Evolutionary conservation across 2,329 filamentous ascomycete species (phyloP).

Genomic region (Scedosporium minutisporum): DNA sequence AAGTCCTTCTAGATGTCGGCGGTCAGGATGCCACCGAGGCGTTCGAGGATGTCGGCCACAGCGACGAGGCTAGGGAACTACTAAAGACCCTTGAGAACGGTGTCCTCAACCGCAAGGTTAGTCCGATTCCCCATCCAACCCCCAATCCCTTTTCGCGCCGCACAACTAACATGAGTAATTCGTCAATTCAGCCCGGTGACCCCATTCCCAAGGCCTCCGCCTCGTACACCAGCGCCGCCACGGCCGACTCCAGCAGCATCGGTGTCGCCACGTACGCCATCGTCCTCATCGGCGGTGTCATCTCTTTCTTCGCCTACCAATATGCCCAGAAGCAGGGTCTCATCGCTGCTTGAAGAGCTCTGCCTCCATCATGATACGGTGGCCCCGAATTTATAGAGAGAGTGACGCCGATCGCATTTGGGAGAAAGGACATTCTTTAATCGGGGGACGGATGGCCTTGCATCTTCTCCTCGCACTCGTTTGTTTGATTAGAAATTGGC

Average conservation of each 20-base stretch:
- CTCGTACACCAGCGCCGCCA: slow-evolving; percentile 38
- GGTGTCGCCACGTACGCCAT: slow-evolving; percentile 76
- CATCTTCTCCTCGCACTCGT: background rate
- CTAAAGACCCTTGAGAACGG: slow-evolving; percentile 69
- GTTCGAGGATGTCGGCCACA: slow-evolving; percentile 98
- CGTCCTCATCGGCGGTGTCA: slow-evolving; percentile 64
- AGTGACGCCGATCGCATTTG: background rate
- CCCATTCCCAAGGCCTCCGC: slow-evolving; percentile 55
- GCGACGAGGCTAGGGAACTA: slow-evolving; percentile 94
- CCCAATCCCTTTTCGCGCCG: background rate
- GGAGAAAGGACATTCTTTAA: background rate
- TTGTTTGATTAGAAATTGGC: background rate
- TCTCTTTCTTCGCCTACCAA: slow-evolving; percentile 76
- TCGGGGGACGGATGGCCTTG: background rate
- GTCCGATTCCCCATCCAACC: slow-evolving; percentile 17
- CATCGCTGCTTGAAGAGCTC: slow-evolving; percentile 3
- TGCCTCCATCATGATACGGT: background rate
- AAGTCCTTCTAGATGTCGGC: slow-evolving; percentile 91
- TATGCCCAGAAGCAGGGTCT: slow-evolving; percentile 55
- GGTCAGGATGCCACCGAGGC: slow-evolving; percentile 96
- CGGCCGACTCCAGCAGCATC: slow-evolving; percentile 43
- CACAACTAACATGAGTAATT: background rate
- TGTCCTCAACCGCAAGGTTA: slow-evolving; percentile 69
- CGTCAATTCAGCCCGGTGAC: slow-evolving; percentile 58
- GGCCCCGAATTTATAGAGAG: background rate